These are phyloP conservation scores for Diaporthe destruens DNA, from an alignment of 2,329 filamentous ascomycete species.

Conservation along the genomic window DNA sequence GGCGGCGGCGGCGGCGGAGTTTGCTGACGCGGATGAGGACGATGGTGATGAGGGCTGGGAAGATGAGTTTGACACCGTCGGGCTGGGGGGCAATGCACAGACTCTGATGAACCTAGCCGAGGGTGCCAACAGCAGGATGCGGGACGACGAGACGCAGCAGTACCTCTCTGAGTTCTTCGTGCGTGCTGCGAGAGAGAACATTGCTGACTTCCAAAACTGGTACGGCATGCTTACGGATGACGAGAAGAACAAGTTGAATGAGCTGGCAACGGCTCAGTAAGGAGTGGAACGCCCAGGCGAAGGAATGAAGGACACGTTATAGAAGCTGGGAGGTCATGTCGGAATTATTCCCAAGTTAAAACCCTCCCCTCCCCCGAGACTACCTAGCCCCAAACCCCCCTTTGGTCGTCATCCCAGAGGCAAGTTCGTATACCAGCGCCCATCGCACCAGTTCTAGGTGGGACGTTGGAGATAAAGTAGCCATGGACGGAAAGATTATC, in stretches of 20 bases:
- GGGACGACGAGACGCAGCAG: slow-evolving; percentile 90
- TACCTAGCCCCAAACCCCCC: background rate
- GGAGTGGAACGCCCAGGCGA: background rate
- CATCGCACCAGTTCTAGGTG: background rate
- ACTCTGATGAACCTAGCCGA: slow-evolving; percentile 86
- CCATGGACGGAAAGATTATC: background rate
- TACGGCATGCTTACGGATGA: slow-evolving; percentile 67
- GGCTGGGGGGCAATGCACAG: slow-evolving; percentile 78
- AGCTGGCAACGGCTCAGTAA: slow-evolving; percentile 55
- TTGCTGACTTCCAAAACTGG: slow-evolving; percentile 68
- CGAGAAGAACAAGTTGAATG: slow-evolving; percentile 68
- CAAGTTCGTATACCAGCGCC: background rate
- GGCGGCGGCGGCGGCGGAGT: slow-evolving; percentile 69
- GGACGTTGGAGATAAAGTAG: background rate
- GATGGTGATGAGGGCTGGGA: slow-evolving; percentile 90
- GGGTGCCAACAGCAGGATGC: slow-evolving; percentile 70
- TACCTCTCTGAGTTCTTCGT: slow-evolving; percentile 88
- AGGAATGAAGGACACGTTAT: slow-evolving; percentile 1
- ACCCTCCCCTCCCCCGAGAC: background rate
- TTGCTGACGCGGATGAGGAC: slow-evolving; percentile 69
- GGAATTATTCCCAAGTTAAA: background rate
- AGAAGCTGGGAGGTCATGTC: background rate
- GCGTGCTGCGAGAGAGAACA: slow-evolving; percentile 66
- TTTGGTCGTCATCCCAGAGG: background rate
- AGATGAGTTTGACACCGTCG: slow-evolving; percentile 81